These are phyloP conservation scores for Coccinonectria pachysandricola DNA, from an alignment of 2,329 filamentous ascomycete species.

Conservation along the genomic window DNA sequence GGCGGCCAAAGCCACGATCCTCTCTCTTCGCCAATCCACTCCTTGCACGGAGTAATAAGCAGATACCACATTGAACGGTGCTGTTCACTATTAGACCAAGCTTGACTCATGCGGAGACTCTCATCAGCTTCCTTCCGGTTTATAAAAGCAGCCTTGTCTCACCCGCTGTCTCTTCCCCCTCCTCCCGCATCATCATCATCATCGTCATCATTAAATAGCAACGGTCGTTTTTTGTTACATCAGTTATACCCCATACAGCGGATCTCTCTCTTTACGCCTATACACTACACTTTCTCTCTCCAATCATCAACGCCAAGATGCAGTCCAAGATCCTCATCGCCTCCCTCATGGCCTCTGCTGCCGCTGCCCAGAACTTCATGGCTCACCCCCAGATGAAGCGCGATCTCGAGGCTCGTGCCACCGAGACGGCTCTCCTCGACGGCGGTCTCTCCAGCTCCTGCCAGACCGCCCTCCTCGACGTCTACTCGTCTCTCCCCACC, in stretches of 20 bases:
- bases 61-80: too few relatives aligned
- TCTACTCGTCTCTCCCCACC: slow-evolving; percentile 20
- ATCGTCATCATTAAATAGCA: too few relatives aligned
- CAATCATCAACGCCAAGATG: slow-evolving; percentile 15
- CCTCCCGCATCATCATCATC: too few relatives aligned
- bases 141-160: too few relatives aligned
- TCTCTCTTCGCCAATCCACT: too few relatives aligned
- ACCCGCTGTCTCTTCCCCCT: not conserved
- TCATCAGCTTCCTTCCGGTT: too few relatives aligned
- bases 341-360: slow-evolving; percentile 18
- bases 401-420: slow-evolving; percentile 16
- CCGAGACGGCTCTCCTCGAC: slow-evolving; percentile 7
- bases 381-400: slow-evolving; percentile 19
- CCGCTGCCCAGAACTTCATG: slow-evolving; percentile 18
- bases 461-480: slow-evolving; percentile 12
- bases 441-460: slow-evolving; percentile 11
- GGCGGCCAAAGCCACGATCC: too few relatives aligned
- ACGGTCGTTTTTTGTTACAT: too few relatives aligned
- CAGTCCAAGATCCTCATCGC: slow-evolving; percentile 18
- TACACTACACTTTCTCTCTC: not conserved
- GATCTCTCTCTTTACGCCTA: slow-evolving; percentile 1
- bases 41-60: too few relatives aligned
- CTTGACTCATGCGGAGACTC: too few relatives aligned
- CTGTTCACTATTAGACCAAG: too few relatives aligned
- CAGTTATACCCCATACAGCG: too few relatives aligned